These are phyloP conservation scores for Kodamaea arcana DNA, from an alignment of 1,139 yeast species.

Conservation along the genomic window DNA sequence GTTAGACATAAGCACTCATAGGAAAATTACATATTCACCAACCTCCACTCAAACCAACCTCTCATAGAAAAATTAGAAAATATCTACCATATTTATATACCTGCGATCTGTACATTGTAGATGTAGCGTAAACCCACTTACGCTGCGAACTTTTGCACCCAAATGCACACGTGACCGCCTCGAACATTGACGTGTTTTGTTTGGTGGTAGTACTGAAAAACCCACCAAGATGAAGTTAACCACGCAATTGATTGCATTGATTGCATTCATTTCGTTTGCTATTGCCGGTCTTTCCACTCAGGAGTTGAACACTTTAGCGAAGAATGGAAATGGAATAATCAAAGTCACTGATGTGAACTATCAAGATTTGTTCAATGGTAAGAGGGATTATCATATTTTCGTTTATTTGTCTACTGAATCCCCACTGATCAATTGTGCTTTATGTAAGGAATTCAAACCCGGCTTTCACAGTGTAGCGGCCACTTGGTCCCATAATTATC, in stretches of 20 bases:
- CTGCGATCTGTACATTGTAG: too few species aligned
- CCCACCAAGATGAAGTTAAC: constrained; percentile 7
- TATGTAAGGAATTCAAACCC: constrained; percentile 73
- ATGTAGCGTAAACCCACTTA: too few species aligned
- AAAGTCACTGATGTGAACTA: constrained; percentile 58
- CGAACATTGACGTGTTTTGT: constrained; percentile 8
- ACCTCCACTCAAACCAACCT: too few species aligned
- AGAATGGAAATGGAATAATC: constrained; percentile 20
- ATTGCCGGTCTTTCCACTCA: constrained; percentile 28
- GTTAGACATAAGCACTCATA: too few species aligned
- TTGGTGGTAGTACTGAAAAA: constrained; percentile 4
- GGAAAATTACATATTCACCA: too few species aligned
- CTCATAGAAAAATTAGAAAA: too few species aligned
- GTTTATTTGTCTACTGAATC: constrained; percentile 70
- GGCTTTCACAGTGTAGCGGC: constrained; percentile 54
- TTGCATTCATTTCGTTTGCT: constrained; percentile 8
- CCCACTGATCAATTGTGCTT: constrained; percentile 68
- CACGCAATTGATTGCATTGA: constrained; percentile 8
- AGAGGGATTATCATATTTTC: constrained; percentile 66
- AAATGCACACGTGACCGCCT: constrained; percentile 2
- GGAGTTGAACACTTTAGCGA: constrained; percentile 22
- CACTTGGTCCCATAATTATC: constrained; percentile 50
- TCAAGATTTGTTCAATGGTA: constrained; percentile 56
- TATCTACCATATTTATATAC: too few species aligned
- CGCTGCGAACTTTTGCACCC: too few species aligned